phyloP scores from a whole-genome alignment of 129 eudicot species.

The Flaveria bidentis region DNA sequence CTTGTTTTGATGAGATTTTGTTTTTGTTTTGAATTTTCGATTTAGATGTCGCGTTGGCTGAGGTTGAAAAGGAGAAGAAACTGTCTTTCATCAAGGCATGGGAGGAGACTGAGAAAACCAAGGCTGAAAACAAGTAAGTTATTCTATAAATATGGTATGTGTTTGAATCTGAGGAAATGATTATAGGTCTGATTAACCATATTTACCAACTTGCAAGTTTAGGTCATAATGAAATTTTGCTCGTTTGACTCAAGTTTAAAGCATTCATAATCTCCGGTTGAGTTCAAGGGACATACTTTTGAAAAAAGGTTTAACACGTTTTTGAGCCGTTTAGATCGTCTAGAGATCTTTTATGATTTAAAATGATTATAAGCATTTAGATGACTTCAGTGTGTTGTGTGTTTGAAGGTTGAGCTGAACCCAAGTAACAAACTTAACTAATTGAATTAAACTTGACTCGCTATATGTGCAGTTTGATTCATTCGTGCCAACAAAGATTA shows the following conservation, averaged over 20 bases:
- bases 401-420: neutral
- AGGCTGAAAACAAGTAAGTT: conserved; percentile 81
- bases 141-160: neutral
- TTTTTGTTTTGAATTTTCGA: neutral
- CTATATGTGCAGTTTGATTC: neutral
- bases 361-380: neutral
- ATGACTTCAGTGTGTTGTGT: neutral
- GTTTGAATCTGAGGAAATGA: neutral
- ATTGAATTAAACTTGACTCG: neutral
- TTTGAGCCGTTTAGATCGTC: neutral
- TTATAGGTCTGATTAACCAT: neutral
- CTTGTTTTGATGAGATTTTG: neutral
- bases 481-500: neutral
- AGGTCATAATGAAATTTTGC: neutral
- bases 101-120: conserved; percentile 81
- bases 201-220: neutral
- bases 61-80: conserved; percentile 64
- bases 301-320: neutral
- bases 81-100: conserved; percentile 88
- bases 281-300: neutral
- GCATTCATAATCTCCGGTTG: neutral
- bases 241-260: neutral
- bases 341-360: neutral
- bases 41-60: conserved; percentile 79
- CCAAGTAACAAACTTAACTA: neutral